These are phyloP conservation scores for Hygrophorus russula DNA, from an alignment of 768 basidiomycete genomes.

Conservation along the genomic window DNA sequence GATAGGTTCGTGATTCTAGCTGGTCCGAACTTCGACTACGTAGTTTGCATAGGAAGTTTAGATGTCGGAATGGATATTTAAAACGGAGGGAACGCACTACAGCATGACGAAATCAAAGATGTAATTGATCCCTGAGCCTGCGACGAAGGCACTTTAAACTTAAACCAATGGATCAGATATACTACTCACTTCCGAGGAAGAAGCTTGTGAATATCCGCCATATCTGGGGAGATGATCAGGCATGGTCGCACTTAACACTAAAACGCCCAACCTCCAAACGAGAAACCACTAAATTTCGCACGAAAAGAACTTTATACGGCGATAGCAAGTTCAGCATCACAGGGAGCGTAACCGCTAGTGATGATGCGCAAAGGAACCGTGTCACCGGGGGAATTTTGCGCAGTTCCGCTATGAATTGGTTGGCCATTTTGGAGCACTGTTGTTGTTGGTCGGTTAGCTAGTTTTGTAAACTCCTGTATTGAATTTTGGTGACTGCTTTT, in stretches of 20 bases:
- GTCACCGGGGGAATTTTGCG: conserved; percentile 81
- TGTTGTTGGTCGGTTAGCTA: no score
- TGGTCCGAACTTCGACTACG: conserved; percentile 52
- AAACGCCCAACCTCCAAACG: conserved; percentile 40
- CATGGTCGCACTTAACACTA: neutral
- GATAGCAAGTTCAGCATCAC: conserved; percentile 43
- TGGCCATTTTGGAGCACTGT: neutral
- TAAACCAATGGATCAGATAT: neutral
- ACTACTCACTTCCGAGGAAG: conserved; percentile 51
- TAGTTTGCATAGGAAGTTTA: conserved; percentile 1
- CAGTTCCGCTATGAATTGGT: conserved; percentile 33
- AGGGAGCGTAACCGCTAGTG: conserved; percentile 48
- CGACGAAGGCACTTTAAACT: neutral
- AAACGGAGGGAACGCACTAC: conserved; percentile 34
- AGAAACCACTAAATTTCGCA: conserved; percentile 29
- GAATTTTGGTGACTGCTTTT: no score
- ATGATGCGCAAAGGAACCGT: conserved; percentile 53
- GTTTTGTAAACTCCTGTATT: no score
- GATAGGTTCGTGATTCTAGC: conserved; percentile 53
- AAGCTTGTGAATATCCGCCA: conserved; percentile 69
- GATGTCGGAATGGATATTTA: neutral
- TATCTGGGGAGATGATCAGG: conserved; percentile 27
- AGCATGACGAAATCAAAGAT: conserved; percentile 64
- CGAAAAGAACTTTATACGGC: conserved; percentile 44
- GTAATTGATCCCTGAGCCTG: conserved; percentile 39